Conservation (phyloP, 1,284 basidiomycete genomes). For the Ustilago vetiveriae region DNA sequence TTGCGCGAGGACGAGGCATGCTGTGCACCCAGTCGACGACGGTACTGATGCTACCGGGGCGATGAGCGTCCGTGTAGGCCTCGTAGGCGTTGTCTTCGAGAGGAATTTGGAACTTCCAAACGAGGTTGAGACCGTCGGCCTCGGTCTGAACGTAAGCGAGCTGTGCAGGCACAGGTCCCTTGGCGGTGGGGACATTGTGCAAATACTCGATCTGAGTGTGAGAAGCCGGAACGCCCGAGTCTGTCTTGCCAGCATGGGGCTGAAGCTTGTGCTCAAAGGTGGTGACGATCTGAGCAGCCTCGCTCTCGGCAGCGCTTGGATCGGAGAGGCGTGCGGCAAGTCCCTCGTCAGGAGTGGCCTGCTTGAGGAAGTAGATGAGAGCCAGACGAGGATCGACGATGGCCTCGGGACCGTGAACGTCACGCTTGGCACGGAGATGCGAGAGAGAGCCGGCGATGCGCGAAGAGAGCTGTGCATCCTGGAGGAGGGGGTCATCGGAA, state of each 20-base stretch:
- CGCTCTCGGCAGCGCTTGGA: constrained; percentile 27
- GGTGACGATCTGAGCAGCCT: constrained; percentile 45
- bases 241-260: constrained; percentile 43
- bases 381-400: constrained; percentile 55
- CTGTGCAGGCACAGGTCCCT: constrained; percentile 53
- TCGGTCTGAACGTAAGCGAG: constrained; percentile 54
- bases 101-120: constrained; percentile 57
- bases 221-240: constrained; percentile 35
- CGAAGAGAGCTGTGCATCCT: constrained; percentile 47
- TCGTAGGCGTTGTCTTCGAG: constrained; percentile 59
- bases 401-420: constrained; percentile 29
- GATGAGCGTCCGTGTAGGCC: constrained; percentile 54
- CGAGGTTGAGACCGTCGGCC: constrained; percentile 41
- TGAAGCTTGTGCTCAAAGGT: constrained; percentile 54
- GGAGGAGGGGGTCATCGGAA: constrained; percentile 51
- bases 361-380: constrained; percentile 49
- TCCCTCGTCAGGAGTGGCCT: constrained; percentile 48
- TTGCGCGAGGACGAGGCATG: constrained; percentile 37
- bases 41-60: constrained; percentile 46
- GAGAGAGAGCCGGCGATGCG: constrained; percentile 42
- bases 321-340: constrained; percentile 45
- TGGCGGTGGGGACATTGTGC: constrained; percentile 55
- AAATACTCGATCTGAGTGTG: constrained; percentile 51
- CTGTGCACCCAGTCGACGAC: constrained; percentile 57
- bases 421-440: constrained; percentile 26